phyloP scores from a whole-genome alignment of 2,329 filamentous ascomycete species.

The Pseudovirgaria hyperparasitica region DNA sequence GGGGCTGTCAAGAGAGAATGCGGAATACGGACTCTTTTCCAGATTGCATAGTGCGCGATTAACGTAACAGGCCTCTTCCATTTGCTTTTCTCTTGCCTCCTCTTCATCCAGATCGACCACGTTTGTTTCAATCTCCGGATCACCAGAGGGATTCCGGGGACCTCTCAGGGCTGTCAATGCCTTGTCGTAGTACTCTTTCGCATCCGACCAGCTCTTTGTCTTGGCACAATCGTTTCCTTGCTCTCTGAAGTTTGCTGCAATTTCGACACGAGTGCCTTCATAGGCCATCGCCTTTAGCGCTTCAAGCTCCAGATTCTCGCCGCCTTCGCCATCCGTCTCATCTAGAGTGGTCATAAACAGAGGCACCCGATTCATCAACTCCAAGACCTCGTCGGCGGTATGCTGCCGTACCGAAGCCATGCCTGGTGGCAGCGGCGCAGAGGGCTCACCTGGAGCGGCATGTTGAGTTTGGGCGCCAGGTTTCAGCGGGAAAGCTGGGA shows the following conservation, averaged over 20 bases:
- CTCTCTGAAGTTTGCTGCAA: slow-evolving; percentile 74
- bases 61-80: slow-evolving; percentile 65
- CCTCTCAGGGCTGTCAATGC: slow-evolving; percentile 59
- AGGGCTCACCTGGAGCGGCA: slow-evolving; percentile 11
- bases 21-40: slow-evolving; percentile 49
- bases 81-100: slow-evolving; percentile 44
- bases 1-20: not conserved
- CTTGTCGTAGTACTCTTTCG: slow-evolving; percentile 83
- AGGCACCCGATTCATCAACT: slow-evolving; percentile 58
- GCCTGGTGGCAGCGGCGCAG: slow-evolving; percentile 41
- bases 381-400: slow-evolving; percentile 46
- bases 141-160: slow-evolving; percentile 40
- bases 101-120: slow-evolving; percentile 48
- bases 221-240: slow-evolving; percentile 84
- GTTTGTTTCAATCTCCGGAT: slow-evolving; percentile 32
- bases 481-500: slow-evolving; percentile 2
- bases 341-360: slow-evolving; percentile 93
- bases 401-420: slow-evolving; percentile 45
- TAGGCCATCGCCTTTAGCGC: slow-evolving; percentile 84
- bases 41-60: slow-evolving; percentile 89
- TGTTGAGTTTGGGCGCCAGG: not conserved
- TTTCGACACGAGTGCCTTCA: slow-evolving; percentile 78
- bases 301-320: slow-evolving; percentile 73
- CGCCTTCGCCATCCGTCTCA: slow-evolving; percentile 43
- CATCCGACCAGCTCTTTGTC: slow-evolving; percentile 62